Evolutionary conservation across 306 rosid genomes (phyloP).

Genomic region (Cucumis sativus): DNA sequence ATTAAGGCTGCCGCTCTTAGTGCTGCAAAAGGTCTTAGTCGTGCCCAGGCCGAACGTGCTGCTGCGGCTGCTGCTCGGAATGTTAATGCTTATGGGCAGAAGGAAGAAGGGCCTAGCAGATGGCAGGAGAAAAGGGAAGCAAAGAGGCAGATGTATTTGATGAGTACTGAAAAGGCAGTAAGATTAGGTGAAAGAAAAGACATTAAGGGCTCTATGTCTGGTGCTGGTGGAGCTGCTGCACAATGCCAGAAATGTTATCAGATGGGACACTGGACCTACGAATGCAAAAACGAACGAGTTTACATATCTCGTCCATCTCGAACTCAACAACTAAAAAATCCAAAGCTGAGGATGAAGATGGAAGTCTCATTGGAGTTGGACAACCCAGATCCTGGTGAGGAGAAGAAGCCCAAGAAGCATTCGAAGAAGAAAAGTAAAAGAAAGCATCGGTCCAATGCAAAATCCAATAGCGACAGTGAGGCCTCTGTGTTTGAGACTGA

Average conservation of each 20-base stretch:
- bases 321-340: slow-evolving; percentile 86
- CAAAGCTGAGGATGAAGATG: slow-evolving; percentile 62
- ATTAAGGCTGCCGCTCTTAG: slow-evolving; percentile 89
- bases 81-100: slow-evolving; percentile 98
- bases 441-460: slow-evolving; percentile 48
- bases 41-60: slow-evolving; percentile 95
- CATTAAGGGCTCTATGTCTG: slow-evolving; percentile 38
- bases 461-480: slow-evolving; percentile 64
- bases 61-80: slow-evolving; percentile 92
- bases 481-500: slow-evolving; percentile 92
- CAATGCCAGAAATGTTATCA: slow-evolving; percentile 95
- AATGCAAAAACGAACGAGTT: slow-evolving; percentile 90
- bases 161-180: slow-evolving; percentile 97
- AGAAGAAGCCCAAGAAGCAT: slow-evolving; percentile 31
- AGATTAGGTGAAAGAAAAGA: slow-evolving; percentile 89
- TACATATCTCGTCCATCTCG: slow-evolving; percentile 90
- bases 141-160: slow-evolving; percentile 95
- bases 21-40: slow-evolving; percentile 95
- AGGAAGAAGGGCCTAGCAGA: slow-evolving; percentile 99
- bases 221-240: slow-evolving; percentile 35
- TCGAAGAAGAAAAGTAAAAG: slow-evolving; percentile 64
- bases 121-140: slow-evolving; percentile 99
- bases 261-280: slow-evolving; percentile 87
- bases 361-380: slow-evolving; percentile 44
- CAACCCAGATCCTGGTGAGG: slow-evolving; percentile 23